Conservation (phyloP, 208 protist species). For the Wallacemonas sp. region DNA sequence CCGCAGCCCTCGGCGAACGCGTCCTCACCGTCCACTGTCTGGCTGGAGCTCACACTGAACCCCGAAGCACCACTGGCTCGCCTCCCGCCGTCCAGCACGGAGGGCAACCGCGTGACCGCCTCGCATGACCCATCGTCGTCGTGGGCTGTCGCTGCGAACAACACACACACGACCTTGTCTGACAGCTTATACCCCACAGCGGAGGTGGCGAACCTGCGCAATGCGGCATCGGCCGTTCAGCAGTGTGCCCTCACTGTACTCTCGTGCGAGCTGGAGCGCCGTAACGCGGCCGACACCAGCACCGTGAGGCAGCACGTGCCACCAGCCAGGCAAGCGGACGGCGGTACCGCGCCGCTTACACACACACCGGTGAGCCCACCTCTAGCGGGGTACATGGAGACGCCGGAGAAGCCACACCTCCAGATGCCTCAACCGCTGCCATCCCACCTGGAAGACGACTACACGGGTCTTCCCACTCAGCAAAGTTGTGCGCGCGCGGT, state of each 20-base stretch:
- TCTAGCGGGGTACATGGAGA: slow-evolving; percentile 1
- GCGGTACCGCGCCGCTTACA: not conserved
- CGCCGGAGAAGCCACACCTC: not conserved
- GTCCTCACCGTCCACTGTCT: too few species aligned
- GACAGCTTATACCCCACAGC: not conserved
- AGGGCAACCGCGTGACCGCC: not conserved
- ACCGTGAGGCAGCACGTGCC: not conserved
- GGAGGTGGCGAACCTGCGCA: slow-evolving; percentile 4
- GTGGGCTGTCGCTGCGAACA: too few species aligned
- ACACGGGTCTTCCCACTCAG: too few species aligned
- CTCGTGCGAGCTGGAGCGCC: not conserved
- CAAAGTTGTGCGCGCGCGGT: too few species aligned
- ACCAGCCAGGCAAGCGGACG: too few species aligned
- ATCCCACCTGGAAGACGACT: too few species aligned
- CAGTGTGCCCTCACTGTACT: slow-evolving; percentile 6
- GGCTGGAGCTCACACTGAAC: not conserved
- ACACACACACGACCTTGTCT: too few species aligned
- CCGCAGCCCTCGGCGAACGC: too few species aligned
- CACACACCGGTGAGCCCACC: not conserved
- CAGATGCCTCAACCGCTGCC: too few species aligned
- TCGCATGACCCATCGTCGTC: not conserved
- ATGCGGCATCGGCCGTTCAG: slow-evolving; percentile 1
- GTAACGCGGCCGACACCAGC: not conserved
- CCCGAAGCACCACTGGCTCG: too few species aligned
- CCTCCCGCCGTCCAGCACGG: not conserved